phyloP scores from a whole-genome alignment of 352 stramenopile genomes.

The Phytophthora idaei region DNA sequence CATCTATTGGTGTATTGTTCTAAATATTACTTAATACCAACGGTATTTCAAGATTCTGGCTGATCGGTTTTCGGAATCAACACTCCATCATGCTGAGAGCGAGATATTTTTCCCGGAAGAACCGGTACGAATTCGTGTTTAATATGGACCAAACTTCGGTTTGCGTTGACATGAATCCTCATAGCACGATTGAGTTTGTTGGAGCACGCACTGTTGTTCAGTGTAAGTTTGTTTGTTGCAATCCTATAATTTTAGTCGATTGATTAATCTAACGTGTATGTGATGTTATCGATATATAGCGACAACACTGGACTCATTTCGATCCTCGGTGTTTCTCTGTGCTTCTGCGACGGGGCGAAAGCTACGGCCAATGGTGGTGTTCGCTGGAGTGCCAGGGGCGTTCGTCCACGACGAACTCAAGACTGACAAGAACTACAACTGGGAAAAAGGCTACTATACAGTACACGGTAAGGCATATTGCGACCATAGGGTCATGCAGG shows the following conservation, averaged over 20 bases:
- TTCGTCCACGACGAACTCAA: conserved; percentile 4
- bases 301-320: conserved; percentile 9
- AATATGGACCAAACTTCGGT: conserved; percentile 23
- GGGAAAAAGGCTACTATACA: conserved; percentile 4
- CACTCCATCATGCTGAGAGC: conserved; percentile 9
- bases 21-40: neutral
- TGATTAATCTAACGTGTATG: neutral
- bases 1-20: neutral
- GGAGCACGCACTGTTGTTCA: conserved; percentile 14
- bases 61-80: conserved; percentile 15
- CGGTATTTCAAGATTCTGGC: neutral
- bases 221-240: conserved; percentile 2
- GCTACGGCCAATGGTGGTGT: conserved; percentile 7
- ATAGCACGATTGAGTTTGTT: conserved; percentile 23
- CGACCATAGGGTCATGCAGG: conserved; percentile 6
- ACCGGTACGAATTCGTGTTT: conserved; percentile 9
- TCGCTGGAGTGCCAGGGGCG: conserved; percentile 10
- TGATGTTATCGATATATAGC: conserved; percentile 3
- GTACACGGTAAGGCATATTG: conserved; percentile 7
- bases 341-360: conserved; percentile 6
- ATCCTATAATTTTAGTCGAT: neutral
- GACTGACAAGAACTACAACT: neutral
- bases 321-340: conserved; percentile 15
- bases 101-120: neutral
- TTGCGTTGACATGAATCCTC: conserved; percentile 21